Base-by-base conservation (phyloP, 73 alveolate genomes). In the Paramecium pentaurelia region DNA sequence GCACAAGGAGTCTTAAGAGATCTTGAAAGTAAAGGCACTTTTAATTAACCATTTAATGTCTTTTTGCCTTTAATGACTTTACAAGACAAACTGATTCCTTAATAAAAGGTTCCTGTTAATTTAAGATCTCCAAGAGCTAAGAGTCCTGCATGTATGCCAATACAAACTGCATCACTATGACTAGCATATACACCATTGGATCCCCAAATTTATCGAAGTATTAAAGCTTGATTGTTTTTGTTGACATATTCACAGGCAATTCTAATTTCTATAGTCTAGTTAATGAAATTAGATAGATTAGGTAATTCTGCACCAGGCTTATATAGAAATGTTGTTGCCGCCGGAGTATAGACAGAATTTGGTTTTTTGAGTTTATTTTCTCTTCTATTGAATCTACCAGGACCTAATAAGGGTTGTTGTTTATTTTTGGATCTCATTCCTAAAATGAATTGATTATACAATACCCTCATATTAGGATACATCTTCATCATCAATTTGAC, bases 121-220 rank as follows among this genome's bases (percentile, higher is more conserved):
- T 77, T 77, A 40, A 77, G 70, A 77, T 77, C 90, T 37, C 54
- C 54, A 8, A 77, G 28, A 8, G 47, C 90, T 44, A 77, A 44
- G 11, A 77, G 70, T 8, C 90, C 90, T 25, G 90, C 70, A 77
- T 77, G 90, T 25, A 77, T 16, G 18, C 90, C 90, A 77, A 77
- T 77, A 34, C 90, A 77, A 9, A 77, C 90, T 8, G 71, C 47
- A 77, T 77, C 90, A 77, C 90, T 77, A 77, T 77, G 90, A 47
- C 90, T 77, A 44, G 90, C 90, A 44, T 77, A 77, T 12, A 77
- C 71, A 22, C 90, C 90, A 40, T 44, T 44, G n/a, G 90, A 77
- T 47, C 90, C 90, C 90, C 90, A 77, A 44, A 77, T 77, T 44
- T 77, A 77, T 42, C 90, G 20, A 10, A 40, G 42, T 1, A 47